Conservation (phyloP, 1,284 basidiomycete genomes). For the Sphaerobolus stellatus region DNA sequence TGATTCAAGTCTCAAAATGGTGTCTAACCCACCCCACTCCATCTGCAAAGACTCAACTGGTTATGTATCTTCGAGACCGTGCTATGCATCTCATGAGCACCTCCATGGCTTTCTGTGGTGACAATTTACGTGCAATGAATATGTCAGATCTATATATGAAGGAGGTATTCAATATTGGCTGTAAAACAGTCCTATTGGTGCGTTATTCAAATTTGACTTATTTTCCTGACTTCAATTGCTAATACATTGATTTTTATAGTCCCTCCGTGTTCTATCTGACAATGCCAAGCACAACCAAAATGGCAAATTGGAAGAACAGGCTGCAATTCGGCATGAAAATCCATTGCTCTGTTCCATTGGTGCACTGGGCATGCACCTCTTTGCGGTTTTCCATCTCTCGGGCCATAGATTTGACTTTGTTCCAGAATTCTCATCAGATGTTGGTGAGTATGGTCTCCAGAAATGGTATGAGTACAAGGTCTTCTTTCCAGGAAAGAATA, state of each 20-base stretch:
- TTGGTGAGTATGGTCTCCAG: conserved; percentile 22
- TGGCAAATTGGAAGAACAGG: conserved; percentile 6
- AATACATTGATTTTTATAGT: too few relatives aligned
- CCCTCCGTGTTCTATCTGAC: neutral
- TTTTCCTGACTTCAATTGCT: conserved; percentile 20
- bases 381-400: conserved; percentile 24
- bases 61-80: conserved; percentile 23
- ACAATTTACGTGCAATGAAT: conserved; percentile 20
- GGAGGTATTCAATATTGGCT: conserved; percentile 17
- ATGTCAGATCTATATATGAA: conserved; percentile 23
- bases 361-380: conserved; percentile 24
- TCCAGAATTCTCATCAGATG: conserved; percentile 20
- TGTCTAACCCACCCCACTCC: neutral
- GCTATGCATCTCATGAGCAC: conserved; percentile 18
- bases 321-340: neutral
- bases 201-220: too few relatives aligned
- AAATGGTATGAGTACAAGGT: conserved; percentile 26
- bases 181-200: conserved; percentile 7
- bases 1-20: conserved; percentile 7
- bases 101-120: conserved; percentile 23
- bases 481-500: conserved; percentile 15
- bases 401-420: conserved; percentile 21
- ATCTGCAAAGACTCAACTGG: neutral
- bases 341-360: conserved; percentile 16
- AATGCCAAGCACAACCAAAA: conserved; percentile 2